Conservation (phyloP, 2,329 filamentous ascomycete species). For the Microcyclosporella mali region DNA sequence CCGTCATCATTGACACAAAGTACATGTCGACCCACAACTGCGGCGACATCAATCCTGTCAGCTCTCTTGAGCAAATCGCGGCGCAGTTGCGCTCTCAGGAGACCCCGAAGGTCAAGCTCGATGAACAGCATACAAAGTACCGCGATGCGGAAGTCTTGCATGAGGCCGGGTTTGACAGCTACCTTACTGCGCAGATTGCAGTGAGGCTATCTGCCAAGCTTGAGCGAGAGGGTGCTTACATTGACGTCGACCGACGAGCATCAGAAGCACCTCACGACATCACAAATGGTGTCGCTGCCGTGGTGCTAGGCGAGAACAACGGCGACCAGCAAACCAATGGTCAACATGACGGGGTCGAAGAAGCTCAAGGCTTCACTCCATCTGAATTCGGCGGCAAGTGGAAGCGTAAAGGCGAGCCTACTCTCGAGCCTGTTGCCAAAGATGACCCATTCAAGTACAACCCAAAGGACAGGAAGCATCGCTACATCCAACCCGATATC, state of each 20-base stretch:
- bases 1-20: constrained; percentile 56
- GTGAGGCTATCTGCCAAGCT: constrained; percentile 51
- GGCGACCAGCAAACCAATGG: constrained; percentile 5
- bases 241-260: constrained; percentile 15
- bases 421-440: constrained; percentile 15
- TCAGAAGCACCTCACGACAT: constrained; percentile 4
- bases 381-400: constrained; percentile 23
- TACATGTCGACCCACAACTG: constrained; percentile 56
- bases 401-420: constrained; percentile 27
- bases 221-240: constrained; percentile 35
- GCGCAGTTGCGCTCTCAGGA: constrained; percentile 33
- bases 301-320: constrained; percentile 10
- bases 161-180: constrained; percentile 59
- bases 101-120: constrained; percentile 39
- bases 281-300: constrained; percentile 11
- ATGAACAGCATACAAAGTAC: constrained; percentile 38
- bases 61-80: constrained; percentile 45
- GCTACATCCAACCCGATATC: constrained; percentile 18
- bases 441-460: constrained; percentile 24
- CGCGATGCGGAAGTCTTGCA: constrained; percentile 41
- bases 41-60: constrained; percentile 46
- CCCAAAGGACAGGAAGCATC: constrained; percentile 20
- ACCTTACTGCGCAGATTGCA: constrained; percentile 54
- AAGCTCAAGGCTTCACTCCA: constrained; percentile 22
- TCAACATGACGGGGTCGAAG: constrained; percentile 5